These are phyloP conservation scores for Pseudogymnoascus sp. DNA, from an alignment of 2,329 filamentous ascomycete species.

Conservation along the genomic window DNA sequence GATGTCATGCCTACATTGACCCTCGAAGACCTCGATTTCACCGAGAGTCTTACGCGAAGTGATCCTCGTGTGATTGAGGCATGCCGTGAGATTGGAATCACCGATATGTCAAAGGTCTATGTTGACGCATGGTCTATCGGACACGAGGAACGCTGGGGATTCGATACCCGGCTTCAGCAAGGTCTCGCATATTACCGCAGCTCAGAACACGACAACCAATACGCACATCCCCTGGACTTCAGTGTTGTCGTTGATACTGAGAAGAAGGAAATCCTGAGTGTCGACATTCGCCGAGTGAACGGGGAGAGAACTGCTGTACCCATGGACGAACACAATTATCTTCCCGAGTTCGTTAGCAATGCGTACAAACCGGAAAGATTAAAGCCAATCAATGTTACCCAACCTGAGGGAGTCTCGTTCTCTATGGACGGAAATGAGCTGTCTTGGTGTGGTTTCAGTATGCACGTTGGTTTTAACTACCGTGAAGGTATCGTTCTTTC, in stretches of 20 bases:
- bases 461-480: slow-evolving; percentile 94
- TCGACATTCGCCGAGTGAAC: slow-evolving; percentile 54
- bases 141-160: slow-evolving; percentile 85
- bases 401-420: slow-evolving; percentile 86
- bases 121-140: slow-evolving; percentile 95
- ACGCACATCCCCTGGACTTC: slow-evolving; percentile 87
- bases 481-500: slow-evolving; percentile 84
- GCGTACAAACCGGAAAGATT: slow-evolving; percentile 72
- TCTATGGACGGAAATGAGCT: slow-evolving; percentile 65
- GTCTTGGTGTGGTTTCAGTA: slow-evolving; percentile 88
- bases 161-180: slow-evolving; percentile 71
- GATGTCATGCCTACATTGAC: slow-evolving; percentile 50
- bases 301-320: slow-evolving; percentile 67
- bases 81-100: slow-evolving; percentile 74
- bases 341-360: slow-evolving; percentile 65
- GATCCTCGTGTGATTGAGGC: slow-evolving; percentile 87
- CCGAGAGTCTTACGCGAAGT: slow-evolving; percentile 67
- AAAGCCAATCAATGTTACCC: slow-evolving; percentile 82
- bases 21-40: slow-evolving; percentile 78
- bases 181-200: slow-evolving; percentile 94
- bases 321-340: slow-evolving; percentile 70
- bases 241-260: slow-evolving; percentile 85
- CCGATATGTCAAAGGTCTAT: slow-evolving; percentile 93
- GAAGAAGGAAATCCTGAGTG: slow-evolving; percentile 54
- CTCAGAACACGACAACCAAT: slow-evolving; percentile 77